A percentile compares a stretch with the other conserved stretches of the same genome.
Evolutionary conservation across 805 yeast genomes (phyloP).

Genomic region (Pichia sporocuriosa): DNA sequence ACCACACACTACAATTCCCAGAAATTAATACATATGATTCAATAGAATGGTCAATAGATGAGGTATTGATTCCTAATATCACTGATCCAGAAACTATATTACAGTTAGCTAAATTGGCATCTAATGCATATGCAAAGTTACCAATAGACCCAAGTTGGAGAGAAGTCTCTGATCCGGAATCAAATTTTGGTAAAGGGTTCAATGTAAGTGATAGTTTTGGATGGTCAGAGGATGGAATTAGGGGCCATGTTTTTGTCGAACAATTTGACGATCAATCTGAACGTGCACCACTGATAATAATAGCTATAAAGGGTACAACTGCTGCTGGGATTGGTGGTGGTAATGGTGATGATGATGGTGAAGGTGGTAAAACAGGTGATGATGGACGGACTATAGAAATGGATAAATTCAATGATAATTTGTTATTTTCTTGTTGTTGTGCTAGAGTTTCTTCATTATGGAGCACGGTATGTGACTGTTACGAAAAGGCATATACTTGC

Average conservation of each 20-base stretch:
- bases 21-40: constrained; percentile 30
- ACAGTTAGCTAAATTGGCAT: constrained; percentile 74
- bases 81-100: constrained; percentile 68
- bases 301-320: constrained; percentile 86
- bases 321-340: constrained; percentile 62
- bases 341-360: constrained; percentile 34
- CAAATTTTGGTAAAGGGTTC: constrained; percentile 30
- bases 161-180: constrained; percentile 34
- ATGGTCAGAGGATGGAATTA: constrained; percentile 77
- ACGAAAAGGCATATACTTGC: constrained; percentile 75
- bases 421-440: constrained; percentile 92
- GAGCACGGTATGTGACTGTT: constrained; percentile 95
- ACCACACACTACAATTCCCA: constrained; percentile 41
- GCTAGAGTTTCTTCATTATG: constrained; percentile 87
- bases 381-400: constrained; percentile 62
- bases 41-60: constrained; percentile 61
- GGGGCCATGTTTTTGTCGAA: constrained; percentile 84
- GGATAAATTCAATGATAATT: constrained; percentile 82
- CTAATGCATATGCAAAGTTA: constrained; percentile 79
- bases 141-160: constrained; percentile 85
- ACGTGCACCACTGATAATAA: constrained; percentile 41
- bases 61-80: constrained; percentile 62
- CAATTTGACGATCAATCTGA: constrained; percentile 33
- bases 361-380: constrained; percentile 33
- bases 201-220: constrained; percentile 61